Base-by-base conservation (phyloP, 805 yeast species). In the Kurtzmaniella cleridarum region DNA sequence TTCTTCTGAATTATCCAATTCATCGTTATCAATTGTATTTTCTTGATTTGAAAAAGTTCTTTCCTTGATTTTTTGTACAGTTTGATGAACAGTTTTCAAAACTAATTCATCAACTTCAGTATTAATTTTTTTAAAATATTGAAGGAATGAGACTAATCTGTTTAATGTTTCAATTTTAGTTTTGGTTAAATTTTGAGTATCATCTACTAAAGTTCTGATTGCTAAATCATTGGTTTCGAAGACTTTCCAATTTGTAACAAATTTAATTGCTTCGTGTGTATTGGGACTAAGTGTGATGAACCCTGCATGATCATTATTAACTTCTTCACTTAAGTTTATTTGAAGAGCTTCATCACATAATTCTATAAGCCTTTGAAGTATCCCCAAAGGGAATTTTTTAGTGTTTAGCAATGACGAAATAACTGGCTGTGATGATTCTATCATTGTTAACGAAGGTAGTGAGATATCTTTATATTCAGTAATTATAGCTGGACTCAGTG, bases 31-130 rank as follows among this genome's bases (percentile, higher is more conserved):
- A 20, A 20, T 20, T 5, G 24, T 20, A 8, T 30, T 33, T 4
- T 27, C 24, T 11, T 47, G 54, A 27, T 48, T 43, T 3, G 41
- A 20, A 30, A 45, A 29, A 8, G 62, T 58, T 39, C 60, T 61
- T 32, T 62, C 77, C 38, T 66, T 64, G 10, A 76, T 81, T 48
- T 72, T 76, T 28, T 62, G 58, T 2, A 88, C 72, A 0, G 93
- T 82, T 27, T 79, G 78, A 17, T 71, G 64, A 3, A 90, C 85
- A 1, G 82, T 68, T 28, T 66, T 60, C 20, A 84, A 59, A 2
- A 89, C 89, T 51, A 79, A 63, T 15, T 61, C 71, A 53, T 88
- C 93, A 3, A 88, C 84, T 57, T 90, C 96, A 38, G 73, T 76
- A 38, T 86, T 84, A 36, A 89, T 79, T 49, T 79, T 81, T 46